A percentile compares a stretch with the other conserved stretches of the same genome.
These are phyloP conservation scores for Vitis rupestris DNA, from an alignment of 164 flowering plant genomes.

Conservation along the genomic window DNA sequence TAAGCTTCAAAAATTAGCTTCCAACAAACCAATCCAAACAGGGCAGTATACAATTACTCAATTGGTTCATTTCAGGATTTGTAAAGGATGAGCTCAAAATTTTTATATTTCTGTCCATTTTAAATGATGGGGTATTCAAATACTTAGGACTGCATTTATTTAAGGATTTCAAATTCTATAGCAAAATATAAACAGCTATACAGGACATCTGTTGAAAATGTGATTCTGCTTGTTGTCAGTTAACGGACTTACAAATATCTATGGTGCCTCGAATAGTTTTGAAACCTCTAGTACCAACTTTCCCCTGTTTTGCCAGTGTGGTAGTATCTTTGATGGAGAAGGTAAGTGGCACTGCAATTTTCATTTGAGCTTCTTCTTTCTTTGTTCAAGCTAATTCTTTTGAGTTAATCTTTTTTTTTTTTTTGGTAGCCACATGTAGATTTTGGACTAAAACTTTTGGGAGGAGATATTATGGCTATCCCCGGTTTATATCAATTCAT, in stretches of 20 bases:
- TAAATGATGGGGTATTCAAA: too few species aligned
- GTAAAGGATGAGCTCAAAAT: too few species aligned
- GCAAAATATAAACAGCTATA: too few species aligned
- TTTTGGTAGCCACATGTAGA: conserved; percentile 64
- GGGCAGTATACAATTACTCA: too few species aligned
- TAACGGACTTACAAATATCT: conserved; percentile 63
- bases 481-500: conserved; percentile 61
- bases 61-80: too few species aligned
- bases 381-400: background rate
- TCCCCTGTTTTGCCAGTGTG: conserved; percentile 70
- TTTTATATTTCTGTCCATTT: too few species aligned
- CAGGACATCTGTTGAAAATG: background rate
- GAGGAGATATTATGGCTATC: conserved; percentile 71
- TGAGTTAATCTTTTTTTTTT: background rate
- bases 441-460: conserved; percentile 61
- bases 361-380: background rate
- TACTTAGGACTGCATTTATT: too few species aligned
- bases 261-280: conserved; percentile 50
- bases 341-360: conserved; percentile 27
- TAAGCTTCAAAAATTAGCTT: too few species aligned
- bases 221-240: conserved; percentile 32
- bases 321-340: conserved; percentile 62
- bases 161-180: too few species aligned
- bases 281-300: conserved; percentile 72
- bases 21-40: too few species aligned